A percentile compares a stretch with the other conserved stretches of the same genome.
Evolutionary conservation across 2,329 filamentous ascomycete species (phyloP).

Genomic region (Ascochyta clinopodiicola): DNA sequence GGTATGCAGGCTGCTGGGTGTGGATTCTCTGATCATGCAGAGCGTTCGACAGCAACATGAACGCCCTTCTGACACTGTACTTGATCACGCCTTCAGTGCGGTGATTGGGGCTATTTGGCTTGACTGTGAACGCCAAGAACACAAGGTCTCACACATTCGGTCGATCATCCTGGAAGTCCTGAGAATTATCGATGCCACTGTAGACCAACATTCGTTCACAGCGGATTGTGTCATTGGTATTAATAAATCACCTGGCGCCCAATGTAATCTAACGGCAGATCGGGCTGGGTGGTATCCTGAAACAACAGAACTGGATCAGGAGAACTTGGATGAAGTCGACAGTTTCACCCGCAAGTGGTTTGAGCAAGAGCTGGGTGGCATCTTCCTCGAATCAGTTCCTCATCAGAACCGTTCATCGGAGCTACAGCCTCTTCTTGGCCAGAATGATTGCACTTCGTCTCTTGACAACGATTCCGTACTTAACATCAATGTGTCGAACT

Average conservation of each 20-base stretch:
- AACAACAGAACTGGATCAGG: too few relatives aligned
- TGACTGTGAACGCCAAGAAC: constrained; percentile 5
- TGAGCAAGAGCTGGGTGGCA: too few relatives aligned
- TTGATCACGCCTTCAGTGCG: constrained; percentile 9
- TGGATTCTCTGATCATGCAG: not conserved
- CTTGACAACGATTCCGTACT: too few relatives aligned
- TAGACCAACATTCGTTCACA: too few relatives aligned
- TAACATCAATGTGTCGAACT: too few relatives aligned
- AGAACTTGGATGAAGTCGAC: not conserved
- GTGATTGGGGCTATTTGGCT: constrained; percentile 11
- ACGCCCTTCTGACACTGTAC: not conserved
- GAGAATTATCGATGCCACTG: not conserved
- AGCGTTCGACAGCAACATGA: constrained; percentile 7
- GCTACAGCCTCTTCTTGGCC: not conserved
- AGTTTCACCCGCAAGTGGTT: not conserved
- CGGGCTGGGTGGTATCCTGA: too few relatives aligned
- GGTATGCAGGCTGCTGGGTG: constrained; percentile 1
- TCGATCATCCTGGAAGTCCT: constrained; percentile 3
- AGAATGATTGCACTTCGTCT: too few relatives aligned
- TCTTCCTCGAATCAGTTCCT: not conserved
- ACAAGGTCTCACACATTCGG: not conserved
- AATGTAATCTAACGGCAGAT: too few relatives aligned
- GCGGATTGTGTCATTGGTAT: too few relatives aligned
- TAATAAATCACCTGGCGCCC: too few relatives aligned
- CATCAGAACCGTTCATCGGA: not conserved